Percentiles rank a stretch among this genome's conserved stretches.
Conservation (phyloP, 352 stramenopile genomes). For the Globisporangium paddicum region DNA sequence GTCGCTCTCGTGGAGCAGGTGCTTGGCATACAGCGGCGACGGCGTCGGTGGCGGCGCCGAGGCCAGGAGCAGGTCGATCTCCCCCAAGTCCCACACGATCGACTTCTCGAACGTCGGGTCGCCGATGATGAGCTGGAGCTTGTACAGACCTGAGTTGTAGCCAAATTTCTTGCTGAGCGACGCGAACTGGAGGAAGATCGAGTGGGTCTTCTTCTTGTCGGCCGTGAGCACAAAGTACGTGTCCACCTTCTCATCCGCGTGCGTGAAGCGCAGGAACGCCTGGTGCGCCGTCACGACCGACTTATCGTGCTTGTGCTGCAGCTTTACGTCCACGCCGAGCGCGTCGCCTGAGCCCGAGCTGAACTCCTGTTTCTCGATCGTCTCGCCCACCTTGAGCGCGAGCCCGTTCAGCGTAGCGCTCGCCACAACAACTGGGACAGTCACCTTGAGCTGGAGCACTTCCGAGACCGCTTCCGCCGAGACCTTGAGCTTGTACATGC, state of each 20-base stretch:
- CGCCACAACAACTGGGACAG: constrained; percentile 53
- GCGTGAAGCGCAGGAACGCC: constrained; percentile 72
- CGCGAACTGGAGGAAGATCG: constrained; percentile 46
- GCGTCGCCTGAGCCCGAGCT: constrained; percentile 54
- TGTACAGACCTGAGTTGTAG: constrained; percentile 71
- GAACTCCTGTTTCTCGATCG: constrained; percentile 44
- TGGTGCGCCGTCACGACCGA: constrained; percentile 60
- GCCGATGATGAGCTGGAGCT: constrained; percentile 69
- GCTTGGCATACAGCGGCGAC: constrained; percentile 85
- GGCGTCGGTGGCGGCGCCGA: constrained; percentile 48
- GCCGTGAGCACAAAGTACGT: constrained; percentile 73
- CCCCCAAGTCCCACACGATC: constrained; percentile 67
- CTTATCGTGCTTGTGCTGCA: constrained; percentile 58
- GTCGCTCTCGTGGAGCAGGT: constrained; percentile 84
- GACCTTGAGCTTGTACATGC: constrained; percentile 84
- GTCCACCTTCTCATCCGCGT: constrained; percentile 43
- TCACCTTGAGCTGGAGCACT: constrained; percentile 76
- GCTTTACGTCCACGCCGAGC: constrained; percentile 49
- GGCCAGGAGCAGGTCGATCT: constrained; percentile 61
- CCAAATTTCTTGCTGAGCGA: constrained; percentile 75
- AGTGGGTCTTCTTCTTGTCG: constrained; percentile 33
- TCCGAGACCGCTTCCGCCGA: constrained; percentile 39
- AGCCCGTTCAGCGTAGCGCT: constrained; percentile 51
- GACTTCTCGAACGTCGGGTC: constrained; percentile 75
- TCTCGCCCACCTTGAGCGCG: constrained; percentile 42